These are phyloP conservation scores for Tricholoma terreum DNA, from an alignment of 768 basidiomycete species.

Conservation along the genomic window DNA sequence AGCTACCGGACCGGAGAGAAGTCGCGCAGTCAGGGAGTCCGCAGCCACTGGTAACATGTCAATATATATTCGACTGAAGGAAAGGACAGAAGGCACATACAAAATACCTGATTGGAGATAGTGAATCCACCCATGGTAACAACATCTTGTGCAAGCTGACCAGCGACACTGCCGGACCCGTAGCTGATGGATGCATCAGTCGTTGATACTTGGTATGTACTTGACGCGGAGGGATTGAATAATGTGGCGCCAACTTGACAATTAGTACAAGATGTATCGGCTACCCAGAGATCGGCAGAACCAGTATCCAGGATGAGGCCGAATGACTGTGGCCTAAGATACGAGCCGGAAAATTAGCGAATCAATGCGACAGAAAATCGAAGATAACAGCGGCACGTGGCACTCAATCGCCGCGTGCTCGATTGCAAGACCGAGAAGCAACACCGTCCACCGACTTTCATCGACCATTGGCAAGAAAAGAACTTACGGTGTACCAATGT, in stretches of 20 bases:
- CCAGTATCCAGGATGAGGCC: slow-evolving; percentile 89
- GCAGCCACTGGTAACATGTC: background rate
- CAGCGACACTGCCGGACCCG: slow-evolving; percentile 68
- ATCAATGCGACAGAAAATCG: background rate
- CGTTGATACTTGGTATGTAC: background rate
- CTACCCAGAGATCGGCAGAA: slow-evolving; percentile 89
- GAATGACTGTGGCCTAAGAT: slow-evolving; percentile 59
- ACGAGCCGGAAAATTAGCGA: background rate
- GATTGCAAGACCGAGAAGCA: too few species aligned
- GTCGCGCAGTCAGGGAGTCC: slow-evolving; percentile 7
- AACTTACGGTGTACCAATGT: slow-evolving; percentile 64
- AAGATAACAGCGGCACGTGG: background rate
- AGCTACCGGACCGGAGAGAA: slow-evolving; percentile 50
- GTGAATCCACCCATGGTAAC: slow-evolving; percentile 66
- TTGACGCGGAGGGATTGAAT: background rate
- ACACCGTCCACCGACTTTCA: too few species aligned
- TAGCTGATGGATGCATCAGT: slow-evolving; percentile 42
- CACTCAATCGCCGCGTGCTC: too few species aligned
- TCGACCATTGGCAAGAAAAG: slow-evolving; percentile 15
- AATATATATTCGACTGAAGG: background rate
- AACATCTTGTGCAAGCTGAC: slow-evolving; percentile 53
- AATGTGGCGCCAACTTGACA: background rate
- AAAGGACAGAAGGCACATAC: slow-evolving; percentile 31
- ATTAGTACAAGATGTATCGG: slow-evolving; percentile 41
- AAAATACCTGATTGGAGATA: slow-evolving; percentile 50